phyloP scores from a whole-genome alignment of 306 rosid species.

The peach (Prunus persica) region DNA sequence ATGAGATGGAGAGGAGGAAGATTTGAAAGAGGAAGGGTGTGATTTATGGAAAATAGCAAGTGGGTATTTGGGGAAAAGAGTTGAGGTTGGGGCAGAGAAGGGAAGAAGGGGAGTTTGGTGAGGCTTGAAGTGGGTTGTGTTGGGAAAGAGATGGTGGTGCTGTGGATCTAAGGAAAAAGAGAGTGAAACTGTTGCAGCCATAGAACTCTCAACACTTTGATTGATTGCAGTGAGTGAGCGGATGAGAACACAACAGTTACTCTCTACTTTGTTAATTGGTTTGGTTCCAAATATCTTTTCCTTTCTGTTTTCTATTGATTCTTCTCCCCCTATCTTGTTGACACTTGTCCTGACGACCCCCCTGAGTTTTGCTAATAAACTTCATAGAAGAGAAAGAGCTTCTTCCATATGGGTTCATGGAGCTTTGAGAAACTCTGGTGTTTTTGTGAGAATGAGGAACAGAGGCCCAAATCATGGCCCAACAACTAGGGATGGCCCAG shows the following conservation, averaged over 20 bases:
- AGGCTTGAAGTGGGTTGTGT: conserved; percentile 18
- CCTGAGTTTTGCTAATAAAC: background rate
- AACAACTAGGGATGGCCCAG: too few species aligned
- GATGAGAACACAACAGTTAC: background rate
- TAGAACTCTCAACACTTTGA: conserved; percentile 18
- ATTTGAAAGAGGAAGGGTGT: conserved; percentile 37
- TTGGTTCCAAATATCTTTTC: background rate
- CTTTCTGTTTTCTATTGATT: background rate
- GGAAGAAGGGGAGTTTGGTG: conserved; percentile 20
- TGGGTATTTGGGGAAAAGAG: conserved; percentile 30
- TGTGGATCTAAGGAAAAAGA: conserved; percentile 49
- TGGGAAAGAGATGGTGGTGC: conserved; percentile 15
- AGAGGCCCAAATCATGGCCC: too few species aligned
- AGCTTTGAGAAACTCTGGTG: too few species aligned
- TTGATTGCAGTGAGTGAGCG: background rate
- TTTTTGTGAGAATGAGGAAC: too few species aligned
- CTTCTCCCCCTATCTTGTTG: background rate
- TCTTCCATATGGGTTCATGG: too few species aligned
- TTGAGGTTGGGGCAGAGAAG: conserved; percentile 14
- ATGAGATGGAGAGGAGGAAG: conserved; percentile 34
- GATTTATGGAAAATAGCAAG: conserved; percentile 15
- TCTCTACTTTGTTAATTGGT: background rate
- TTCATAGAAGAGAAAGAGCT: background rate
- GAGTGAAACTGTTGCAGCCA: conserved; percentile 58
- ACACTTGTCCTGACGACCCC: background rate